Conservation (phyloP, 2,329 filamentous ascomycete genomes). For the Chaetomiaceae sp. region DNA sequence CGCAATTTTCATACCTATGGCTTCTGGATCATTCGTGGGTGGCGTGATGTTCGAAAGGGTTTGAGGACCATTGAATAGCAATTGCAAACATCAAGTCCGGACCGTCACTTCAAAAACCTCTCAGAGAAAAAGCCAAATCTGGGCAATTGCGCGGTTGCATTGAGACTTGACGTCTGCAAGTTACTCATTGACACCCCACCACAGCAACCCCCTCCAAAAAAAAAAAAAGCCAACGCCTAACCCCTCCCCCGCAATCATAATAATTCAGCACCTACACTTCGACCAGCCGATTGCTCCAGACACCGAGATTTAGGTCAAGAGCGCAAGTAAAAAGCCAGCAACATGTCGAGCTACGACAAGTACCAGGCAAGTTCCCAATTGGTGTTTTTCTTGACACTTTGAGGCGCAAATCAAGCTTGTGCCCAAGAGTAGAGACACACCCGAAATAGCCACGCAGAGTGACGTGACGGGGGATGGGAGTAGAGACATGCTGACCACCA, state of each 20-base stretch:
- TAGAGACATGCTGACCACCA: background rate
- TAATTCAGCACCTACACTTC: background rate
- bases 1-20: background rate
- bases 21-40: background rate
- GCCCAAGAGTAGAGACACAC: background rate
- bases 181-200: background rate
- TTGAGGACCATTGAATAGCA: too few relatives aligned
- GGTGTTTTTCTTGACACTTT: background rate
- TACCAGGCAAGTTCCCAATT: constrained; percentile 19
- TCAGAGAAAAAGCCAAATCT: too few relatives aligned
- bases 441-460: too few relatives aligned
- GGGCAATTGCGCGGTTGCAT: too few relatives aligned
- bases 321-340: background rate
- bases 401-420: background rate
- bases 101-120: too few relatives aligned
- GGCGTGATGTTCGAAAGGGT: constrained; percentile 1
- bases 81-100: too few relatives aligned
- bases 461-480: too few relatives aligned
- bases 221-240: background rate
- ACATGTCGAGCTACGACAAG: constrained; percentile 28
- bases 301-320: background rate
- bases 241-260: constrained; percentile 16
- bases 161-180: background rate
- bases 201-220: too few relatives aligned
- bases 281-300: background rate